Evolutionary conservation across 371 early-diverging fungal genomes (phyloP).

Genomic region (Haplosporangium sp.): DNA sequence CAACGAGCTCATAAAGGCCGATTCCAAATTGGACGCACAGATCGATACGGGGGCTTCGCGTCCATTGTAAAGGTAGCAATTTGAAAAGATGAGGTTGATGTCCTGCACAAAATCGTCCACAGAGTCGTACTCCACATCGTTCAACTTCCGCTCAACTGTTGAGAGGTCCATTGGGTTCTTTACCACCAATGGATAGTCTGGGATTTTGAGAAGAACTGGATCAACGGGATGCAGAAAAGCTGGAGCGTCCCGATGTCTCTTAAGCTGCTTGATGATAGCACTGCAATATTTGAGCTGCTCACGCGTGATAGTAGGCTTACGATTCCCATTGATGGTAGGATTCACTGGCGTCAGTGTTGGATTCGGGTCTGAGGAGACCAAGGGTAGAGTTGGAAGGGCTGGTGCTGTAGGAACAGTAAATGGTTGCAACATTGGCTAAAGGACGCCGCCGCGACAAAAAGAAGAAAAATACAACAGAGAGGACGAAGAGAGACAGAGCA

Average conservation of each 20-base stretch:
- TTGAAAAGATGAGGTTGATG: slow-evolving; percentile 80
- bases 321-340: slow-evolving; percentile 23
- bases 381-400: not conserved
- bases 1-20: slow-evolving; percentile 76
- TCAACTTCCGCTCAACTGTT: slow-evolving; percentile 92
- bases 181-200: slow-evolving; percentile 94
- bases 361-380: not conserved
- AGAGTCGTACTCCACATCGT: slow-evolving; percentile 69
- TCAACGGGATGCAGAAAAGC: slow-evolving; percentile 97
- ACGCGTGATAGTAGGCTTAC: slow-evolving; percentile 69
- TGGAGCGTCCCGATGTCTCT: slow-evolving; percentile 77
- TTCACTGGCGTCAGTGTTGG: not conserved
- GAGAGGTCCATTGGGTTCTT: slow-evolving; percentile 98
- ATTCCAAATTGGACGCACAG: slow-evolving; percentile 81
- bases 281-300: slow-evolving; percentile 86
- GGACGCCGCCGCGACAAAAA: too few species aligned
- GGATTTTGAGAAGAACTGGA: slow-evolving; percentile 88
- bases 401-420: not conserved
- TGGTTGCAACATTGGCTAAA: not conserved
- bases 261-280: slow-evolving; percentile 78
- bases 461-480: not conserved
- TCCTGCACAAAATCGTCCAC: slow-evolving; percentile 81
- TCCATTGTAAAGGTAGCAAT: slow-evolving; percentile 93
- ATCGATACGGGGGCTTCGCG: slow-evolving; percentile 79
- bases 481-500: not conserved